A percentile compares a stretch with the other conserved stretches of the same genome.
These are phyloP conservation scores for Tetracladium setigerum DNA, from an alignment of 495 filamentous ascomycete species.

Conservation along the genomic window DNA sequence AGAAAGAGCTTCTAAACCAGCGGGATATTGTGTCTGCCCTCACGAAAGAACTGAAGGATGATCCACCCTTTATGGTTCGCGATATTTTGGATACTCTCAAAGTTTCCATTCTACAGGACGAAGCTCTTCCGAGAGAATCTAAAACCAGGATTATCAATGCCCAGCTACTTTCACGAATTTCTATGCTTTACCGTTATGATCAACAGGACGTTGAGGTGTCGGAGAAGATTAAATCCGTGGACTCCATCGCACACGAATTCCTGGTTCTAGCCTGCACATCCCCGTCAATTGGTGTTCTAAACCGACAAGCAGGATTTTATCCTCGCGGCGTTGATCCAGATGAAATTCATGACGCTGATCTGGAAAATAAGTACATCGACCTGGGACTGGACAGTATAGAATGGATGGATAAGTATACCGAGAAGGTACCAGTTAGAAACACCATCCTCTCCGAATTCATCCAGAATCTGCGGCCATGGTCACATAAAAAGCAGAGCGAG, in stretches of 20 bases:
- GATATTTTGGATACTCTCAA: constrained; percentile 62
- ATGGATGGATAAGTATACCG: constrained; percentile 58
- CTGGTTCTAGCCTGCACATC: constrained; percentile 66
- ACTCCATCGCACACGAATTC: constrained; percentile 59
- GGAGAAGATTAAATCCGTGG: constrained; percentile 32
- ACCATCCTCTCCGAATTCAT: constrained; percentile 65
- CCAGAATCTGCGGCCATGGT: constrained; percentile 74
- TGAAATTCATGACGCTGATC: constrained; percentile 28
- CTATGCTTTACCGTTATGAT: constrained; percentile 61
- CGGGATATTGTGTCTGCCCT: constrained; percentile 60
- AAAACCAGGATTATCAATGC: constrained; percentile 68
- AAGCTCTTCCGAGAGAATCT: constrained; percentile 54
- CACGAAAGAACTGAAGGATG: constrained; percentile 61
- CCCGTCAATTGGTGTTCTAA: constrained; percentile 58
- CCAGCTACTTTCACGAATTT: constrained; percentile 60
- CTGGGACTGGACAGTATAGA: constrained; percentile 60
- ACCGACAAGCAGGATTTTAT: constrained; percentile 63
- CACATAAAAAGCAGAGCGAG: constrained; percentile 71
- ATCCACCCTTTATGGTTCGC: constrained; percentile 58
- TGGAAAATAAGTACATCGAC: constrained; percentile 46
- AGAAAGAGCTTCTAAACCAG: constrained; percentile 68
- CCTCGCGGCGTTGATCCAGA: constrained; percentile 58
- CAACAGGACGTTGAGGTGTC: constrained; percentile 17
- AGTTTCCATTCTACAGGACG: constrained; percentile 60
- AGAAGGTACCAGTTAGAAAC: constrained; percentile 66